These are phyloP conservation scores for Dactylellina drechsleri DNA, from an alignment of 2,329 filamentous ascomycete genomes.

Conservation along the genomic window DNA sequence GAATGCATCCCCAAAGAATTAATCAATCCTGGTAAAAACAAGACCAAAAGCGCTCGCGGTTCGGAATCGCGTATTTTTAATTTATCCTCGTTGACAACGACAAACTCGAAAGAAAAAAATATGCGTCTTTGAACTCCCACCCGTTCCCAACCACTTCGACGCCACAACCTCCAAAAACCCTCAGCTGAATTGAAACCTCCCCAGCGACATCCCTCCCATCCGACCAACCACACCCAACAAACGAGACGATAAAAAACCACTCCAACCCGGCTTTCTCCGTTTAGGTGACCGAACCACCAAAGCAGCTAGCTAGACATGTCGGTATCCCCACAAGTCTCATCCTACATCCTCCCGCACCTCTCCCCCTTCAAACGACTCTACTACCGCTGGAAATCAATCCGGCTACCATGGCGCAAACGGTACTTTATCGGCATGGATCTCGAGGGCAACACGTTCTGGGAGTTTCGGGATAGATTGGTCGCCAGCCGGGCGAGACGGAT, in stretches of 20 bases:
- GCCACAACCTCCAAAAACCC: not conserved
- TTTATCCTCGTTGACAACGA: not conserved
- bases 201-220: not conserved
- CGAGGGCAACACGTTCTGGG: conserved; percentile 75
- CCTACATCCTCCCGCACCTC: conserved; percentile 27
- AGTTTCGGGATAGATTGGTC: conserved; percentile 67
- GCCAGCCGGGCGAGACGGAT: conserved; percentile 53
- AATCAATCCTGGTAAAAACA: too few relatives aligned
- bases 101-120: not conserved
- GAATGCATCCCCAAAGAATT: too few relatives aligned
- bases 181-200: not conserved
- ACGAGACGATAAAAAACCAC: not conserved
- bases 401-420: conserved; percentile 42
- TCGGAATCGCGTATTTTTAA: conserved; percentile 16
- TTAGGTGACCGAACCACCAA: too few relatives aligned
- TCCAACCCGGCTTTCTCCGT: too few relatives aligned
- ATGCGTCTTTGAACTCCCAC: conserved; percentile 6
- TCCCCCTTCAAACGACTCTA: conserved; percentile 31
- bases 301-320: conserved; percentile 4
- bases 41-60: conserved; percentile 14
- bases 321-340: not conserved
- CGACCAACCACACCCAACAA: not conserved
- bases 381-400: conserved; percentile 40
- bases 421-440: conserved; percentile 68
- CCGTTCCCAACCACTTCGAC: not conserved